Evolutionary conservation across 2,329 filamentous ascomycete genomes (phyloP), one percentile per base, ranked within the genome.

Genomic region (Fusarium sp.): DNA sequence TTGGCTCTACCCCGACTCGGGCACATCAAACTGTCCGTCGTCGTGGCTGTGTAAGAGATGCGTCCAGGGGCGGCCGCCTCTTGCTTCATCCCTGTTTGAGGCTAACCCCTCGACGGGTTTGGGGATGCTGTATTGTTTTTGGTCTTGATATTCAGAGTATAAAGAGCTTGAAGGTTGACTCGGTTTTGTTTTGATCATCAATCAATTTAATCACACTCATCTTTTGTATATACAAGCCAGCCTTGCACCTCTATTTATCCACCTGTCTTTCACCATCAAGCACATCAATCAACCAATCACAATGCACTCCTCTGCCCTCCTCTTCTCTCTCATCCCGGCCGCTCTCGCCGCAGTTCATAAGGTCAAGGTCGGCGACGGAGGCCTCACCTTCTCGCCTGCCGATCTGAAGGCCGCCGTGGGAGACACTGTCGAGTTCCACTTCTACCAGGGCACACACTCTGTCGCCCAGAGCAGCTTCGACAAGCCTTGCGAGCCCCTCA

Each of bases 401-500:
- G 84, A 84, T 63, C 75, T 91, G 67, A 81, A 81, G 20, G 90
- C 89, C 20, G 80, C 82, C 2, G 81, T 85, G 6, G 90, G 90
- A 68, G 85, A 86, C 20, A 79, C 81, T 36, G 77, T 87, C 16
- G 83, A 85, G 74, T 87, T 86, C 78, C 84, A 86, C 69, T 87
- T 87, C 77, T 81, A 80, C 54, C 77, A 80, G 20, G 75, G 73
- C n/a, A 91, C 91, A 78, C 91, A 92, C 83, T 91, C 90, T 18
- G 87, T 92, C 65, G 88, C 88, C 10, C 88, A 91, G 80, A 89
- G 89, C 16, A 86, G 86, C 69, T 92, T 92, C 76, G 87, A 86
- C 67, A 80, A 84, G n/a, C 91, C 91, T 11, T 92, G 91, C 80
- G 77, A 85, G 35, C 89, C 90, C 3, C 86, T 91, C 18, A 84